phyloP scores from a whole-genome alignment of 768 basidiomycete genomes.

The Phaeotremella skinneri region DNA sequence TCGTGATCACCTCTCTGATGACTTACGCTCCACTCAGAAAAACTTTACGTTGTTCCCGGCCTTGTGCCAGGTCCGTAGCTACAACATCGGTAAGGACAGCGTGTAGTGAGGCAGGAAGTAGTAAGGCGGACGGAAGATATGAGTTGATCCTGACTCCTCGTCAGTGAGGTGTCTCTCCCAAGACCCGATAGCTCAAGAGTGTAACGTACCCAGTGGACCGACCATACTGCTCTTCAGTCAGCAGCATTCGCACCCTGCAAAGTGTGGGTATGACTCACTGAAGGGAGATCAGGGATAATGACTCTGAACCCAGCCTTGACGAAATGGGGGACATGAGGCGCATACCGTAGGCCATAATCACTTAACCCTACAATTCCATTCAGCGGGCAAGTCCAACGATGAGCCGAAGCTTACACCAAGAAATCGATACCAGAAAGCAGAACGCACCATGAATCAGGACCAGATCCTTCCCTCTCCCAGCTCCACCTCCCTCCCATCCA shows the following conservation, averaged over 20 bases:
- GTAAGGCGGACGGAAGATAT: constrained; percentile 41
- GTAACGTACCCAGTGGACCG: constrained; percentile 46
- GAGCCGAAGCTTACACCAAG: neutral
- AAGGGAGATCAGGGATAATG: constrained; percentile 52
- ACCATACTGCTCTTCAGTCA: constrained; percentile 37
- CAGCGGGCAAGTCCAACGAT: neutral
- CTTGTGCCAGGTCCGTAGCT: constrained; percentile 34
- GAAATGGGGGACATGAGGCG: constrained; percentile 47
- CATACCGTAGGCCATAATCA: constrained; percentile 50
- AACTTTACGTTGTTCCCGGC: constrained; percentile 47
- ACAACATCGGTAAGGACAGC: constrained; percentile 49
- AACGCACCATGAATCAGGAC: constrained; percentile 52
- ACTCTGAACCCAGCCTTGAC: constrained; percentile 52
- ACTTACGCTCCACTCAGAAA: constrained; percentile 51
- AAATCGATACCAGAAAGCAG: neutral
- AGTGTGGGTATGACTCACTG: constrained; percentile 36
- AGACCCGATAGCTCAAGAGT: neutral
- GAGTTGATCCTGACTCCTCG: constrained; percentile 41
- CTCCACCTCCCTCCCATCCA: constrained; percentile 45
- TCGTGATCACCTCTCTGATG: too few species aligned
- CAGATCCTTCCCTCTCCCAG: constrained; percentile 46
- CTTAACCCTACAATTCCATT: constrained; percentile 28
- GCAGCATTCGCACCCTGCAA: neutral
- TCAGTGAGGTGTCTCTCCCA: neutral
- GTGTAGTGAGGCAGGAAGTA: constrained; percentile 48